A percentile compares a stretch with the other conserved stretches of the same genome.
Evolutionary conservation across 2,329 filamentous ascomycete species (phyloP).

Genomic region (Penicillium sp.): DNA sequence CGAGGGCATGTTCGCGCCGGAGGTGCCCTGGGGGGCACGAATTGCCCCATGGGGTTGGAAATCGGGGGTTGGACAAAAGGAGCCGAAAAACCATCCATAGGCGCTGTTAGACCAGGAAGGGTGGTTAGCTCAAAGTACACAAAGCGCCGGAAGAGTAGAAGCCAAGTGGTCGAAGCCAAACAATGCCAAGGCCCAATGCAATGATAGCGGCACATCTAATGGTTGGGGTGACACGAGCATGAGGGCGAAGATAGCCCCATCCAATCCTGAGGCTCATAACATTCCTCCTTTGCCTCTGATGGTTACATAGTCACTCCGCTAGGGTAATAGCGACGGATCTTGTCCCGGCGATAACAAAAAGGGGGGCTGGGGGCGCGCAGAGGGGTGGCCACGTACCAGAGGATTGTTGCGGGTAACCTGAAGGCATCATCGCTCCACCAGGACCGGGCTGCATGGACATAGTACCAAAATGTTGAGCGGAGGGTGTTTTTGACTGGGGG

Average conservation of each 20-base stretch:
- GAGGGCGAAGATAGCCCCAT: slow-evolving; percentile 1
- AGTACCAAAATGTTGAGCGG: slow-evolving; percentile 31
- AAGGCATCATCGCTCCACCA: slow-evolving; percentile 40
- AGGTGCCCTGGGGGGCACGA: slow-evolving; percentile 28
- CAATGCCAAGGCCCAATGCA: slow-evolving; percentile 11
- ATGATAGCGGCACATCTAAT: slow-evolving; percentile 1
- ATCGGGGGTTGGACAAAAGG: slow-evolving; percentile 35
- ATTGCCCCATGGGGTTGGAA: slow-evolving; percentile 31
- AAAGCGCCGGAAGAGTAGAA: not conserved
- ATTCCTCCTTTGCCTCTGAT: not conserved
- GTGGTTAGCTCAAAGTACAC: slow-evolving; percentile 19
- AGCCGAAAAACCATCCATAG: slow-evolving; percentile 37
- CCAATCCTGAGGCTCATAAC: slow-evolving; percentile 6
- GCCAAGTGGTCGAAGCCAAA: slow-evolving; percentile 4
- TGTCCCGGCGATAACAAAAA: slow-evolving; percentile 15
- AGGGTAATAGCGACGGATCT: slow-evolving; percentile 8
- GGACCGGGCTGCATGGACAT: slow-evolving; percentile 37
- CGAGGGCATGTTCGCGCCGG: slow-evolving; percentile 29
- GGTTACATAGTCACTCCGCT: slow-evolving; percentile 3
- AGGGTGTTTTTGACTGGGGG: slow-evolving; percentile 32
- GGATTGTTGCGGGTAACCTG: slow-evolving; percentile 35
- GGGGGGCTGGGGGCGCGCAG: too few relatives aligned
- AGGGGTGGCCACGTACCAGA: slow-evolving; percentile 30
- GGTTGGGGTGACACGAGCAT: slow-evolving; percentile 1
- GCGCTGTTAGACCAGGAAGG: slow-evolving; percentile 19